These are phyloP conservation scores for Funneliformis mosseae DNA, from an alignment of 192 early-diverging fungal species.

Conservation along the genomic window DNA sequence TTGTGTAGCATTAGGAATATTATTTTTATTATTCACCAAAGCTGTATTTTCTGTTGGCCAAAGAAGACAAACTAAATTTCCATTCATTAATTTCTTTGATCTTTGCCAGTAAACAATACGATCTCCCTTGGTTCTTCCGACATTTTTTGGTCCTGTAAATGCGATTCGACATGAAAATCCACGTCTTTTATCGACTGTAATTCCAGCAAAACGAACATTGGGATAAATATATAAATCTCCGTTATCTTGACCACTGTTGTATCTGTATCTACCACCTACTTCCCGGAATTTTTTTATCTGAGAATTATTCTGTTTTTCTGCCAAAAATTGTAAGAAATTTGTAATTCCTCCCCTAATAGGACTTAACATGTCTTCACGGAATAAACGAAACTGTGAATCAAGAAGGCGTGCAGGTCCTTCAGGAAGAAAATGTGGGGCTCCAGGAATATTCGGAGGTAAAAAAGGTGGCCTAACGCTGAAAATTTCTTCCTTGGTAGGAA, in stretches of 20 bases:
- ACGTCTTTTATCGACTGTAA: conserved; percentile 33
- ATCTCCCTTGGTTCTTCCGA: neutral
- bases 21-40: neutral
- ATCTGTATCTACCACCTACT: conserved; percentile 34
- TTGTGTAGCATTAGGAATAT: neutral
- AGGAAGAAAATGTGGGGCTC: conserved; percentile 50
- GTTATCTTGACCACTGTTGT: neutral
- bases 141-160: conserved; percentile 31
- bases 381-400: conserved; percentile 61
- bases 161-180: conserved; percentile 35
- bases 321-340: conserved; percentile 43
- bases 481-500: conserved; percentile 61
- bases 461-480: conserved; percentile 39
- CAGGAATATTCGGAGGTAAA: conserved; percentile 48
- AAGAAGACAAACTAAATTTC: conserved; percentile 49
- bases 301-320: conserved; percentile 25
- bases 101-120: conserved; percentile 51
- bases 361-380: conserved; percentile 60
- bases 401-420: conserved; percentile 50
- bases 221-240: conserved; percentile 46
- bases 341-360: conserved; percentile 46
- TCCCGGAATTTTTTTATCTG: conserved; percentile 29
- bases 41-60: conserved; percentile 27
- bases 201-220: conserved; percentile 39
- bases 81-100: conserved; percentile 47